These are phyloP conservation scores for Thalassiosira livingstoniorum DNA, from an alignment of 352 stramenopile genomes.

Conservation along the genomic window DNA sequence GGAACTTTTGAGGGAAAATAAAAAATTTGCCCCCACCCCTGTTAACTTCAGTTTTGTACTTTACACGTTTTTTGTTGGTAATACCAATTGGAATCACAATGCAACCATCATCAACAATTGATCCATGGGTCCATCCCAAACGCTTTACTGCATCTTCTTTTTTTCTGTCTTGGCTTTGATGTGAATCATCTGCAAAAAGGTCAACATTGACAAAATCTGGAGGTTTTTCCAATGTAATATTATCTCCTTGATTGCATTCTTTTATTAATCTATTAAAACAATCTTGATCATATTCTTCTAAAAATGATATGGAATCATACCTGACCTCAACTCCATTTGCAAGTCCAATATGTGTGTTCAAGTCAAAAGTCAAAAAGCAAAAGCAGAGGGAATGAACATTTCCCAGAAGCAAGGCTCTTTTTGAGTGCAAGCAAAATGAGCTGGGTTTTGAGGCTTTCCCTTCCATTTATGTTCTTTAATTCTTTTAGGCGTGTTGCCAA, in stretches of 20 bases:
- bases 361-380: conserved; percentile 35
- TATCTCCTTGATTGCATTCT: background rate
- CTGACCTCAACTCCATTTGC: conserved; percentile 21
- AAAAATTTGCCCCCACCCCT: conserved; percentile 10
- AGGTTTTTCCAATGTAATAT: conserved; percentile 26
- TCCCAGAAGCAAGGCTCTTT: conserved; percentile 45
- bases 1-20: too few relatives aligned
- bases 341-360: conserved; percentile 22
- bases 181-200: conserved; percentile 17
- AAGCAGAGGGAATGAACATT: conserved; percentile 18
- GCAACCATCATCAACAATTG: conserved; percentile 19
- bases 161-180: conserved; percentile 19
- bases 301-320: conserved; percentile 34
- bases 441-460: conserved; percentile 22
- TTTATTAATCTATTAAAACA: background rate
- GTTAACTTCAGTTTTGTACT: conserved; percentile 10
- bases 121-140: conserved; percentile 12
- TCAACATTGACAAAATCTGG: conserved; percentile 44
- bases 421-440: background rate
- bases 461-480: conserved; percentile 17
- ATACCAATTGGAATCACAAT: conserved; percentile 43
- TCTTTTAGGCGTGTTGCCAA: conserved; percentile 15
- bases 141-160: conserved; percentile 12
- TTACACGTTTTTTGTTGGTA: conserved; percentile 12
- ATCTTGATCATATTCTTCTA: background rate